Evolutionary conservation across 306 rosid genomes (phyloP), one percentile per base, ranked within the genome.

Genomic region (Prunus dulcis): DNA sequence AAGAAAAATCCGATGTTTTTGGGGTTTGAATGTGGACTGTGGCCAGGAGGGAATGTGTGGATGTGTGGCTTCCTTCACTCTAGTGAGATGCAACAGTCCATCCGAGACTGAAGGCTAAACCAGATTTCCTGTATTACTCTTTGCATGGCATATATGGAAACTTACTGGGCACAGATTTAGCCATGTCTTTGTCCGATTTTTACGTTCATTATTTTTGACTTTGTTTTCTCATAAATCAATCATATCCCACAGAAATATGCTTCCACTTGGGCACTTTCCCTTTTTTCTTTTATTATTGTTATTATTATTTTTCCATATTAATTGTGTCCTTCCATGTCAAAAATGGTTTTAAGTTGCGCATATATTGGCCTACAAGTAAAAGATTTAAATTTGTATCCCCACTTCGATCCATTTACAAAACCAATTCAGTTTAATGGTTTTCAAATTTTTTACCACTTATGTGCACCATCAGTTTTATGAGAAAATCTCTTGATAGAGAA

Each of bases 1-100:
- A 28, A 19, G 30, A n/a, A 45, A 14, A 69, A 27, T 17, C 58
- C 77, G 69, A 73, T 17, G 38, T 58, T 49, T 60, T 1, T 61
- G 18, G 77, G 77, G 69, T 62, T 73, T 73, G 47, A 73, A 73
- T 46, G 28, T 61, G 57, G 77, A 73, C 69, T 18, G 14, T 11
- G 27, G 41, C 41, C 11, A 57, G 63, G 28, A 27, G 23, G 38
- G n/a, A 57, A 57, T 15, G 12, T 69, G 30, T 69, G 10, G 25
- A 41, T 57, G 51, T 60, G 27, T 72, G 63, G 41, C n/a, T 32
- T 18, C 15, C 9, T 25, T 22, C 13, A 15, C n/a, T 25, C 52
- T 12, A 46, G 12, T 67, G 45, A 41, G 53, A 55, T 56, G 76
- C 22, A 58, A 72, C 64, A 72, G 17, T 14, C 8, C 12, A 23